Base-by-base conservation (phyloP, 2,329 filamentous ascomycete genomes). In the Bipolaris oryzae region DNA sequence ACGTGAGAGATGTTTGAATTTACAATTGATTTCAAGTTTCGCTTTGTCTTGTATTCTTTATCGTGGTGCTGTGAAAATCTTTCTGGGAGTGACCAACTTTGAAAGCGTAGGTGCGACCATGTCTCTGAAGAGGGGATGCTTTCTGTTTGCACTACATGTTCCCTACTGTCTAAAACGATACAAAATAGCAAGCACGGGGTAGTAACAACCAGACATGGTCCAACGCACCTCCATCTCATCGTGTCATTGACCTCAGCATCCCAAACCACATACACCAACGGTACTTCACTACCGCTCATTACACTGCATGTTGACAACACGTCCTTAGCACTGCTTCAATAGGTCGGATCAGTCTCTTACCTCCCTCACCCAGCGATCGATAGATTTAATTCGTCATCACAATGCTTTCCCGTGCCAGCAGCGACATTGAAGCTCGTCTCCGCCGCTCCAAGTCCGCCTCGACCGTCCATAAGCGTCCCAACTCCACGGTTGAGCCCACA, bases 371-470 rank as follows among this genome's bases (percentile, higher is more conserved):
- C 61, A 61, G 50, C 55, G 49, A 21, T 35, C 7, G n/a, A 43
- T 60, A 63, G 54, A 67, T 47, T 66, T 68, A 69, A 57, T 45
- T 16, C 11, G 38, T 41, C 50, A 28, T 23, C 23, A 50, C 48
- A 31, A 77, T 76, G 75, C 69, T 76, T 49, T 69, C 72, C 41
- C 68, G 73, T 31, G 66, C 72, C 20, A 72, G 69, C 37, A 76
- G 71, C 61, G 74, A 77, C 58, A 71, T 73, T 23, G 71, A 70
- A 44, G 71, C 66, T 9, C 74, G 73, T 58, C 66, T 77, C 7
- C 73, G 74, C 38, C 73, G 72, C 42, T 76, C 73, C 38, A 77
- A 76, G 57, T 77, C 75, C 7, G 58, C 68, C 3, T 72, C 73
- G 3, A 73, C 68, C 1, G 67, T 70, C 18, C 71, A 70, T 41